These are phyloP conservation scores for Penicillium maclennaniae DNA, from an alignment of 495 filamentous ascomycete species.

Conservation along the genomic window DNA sequence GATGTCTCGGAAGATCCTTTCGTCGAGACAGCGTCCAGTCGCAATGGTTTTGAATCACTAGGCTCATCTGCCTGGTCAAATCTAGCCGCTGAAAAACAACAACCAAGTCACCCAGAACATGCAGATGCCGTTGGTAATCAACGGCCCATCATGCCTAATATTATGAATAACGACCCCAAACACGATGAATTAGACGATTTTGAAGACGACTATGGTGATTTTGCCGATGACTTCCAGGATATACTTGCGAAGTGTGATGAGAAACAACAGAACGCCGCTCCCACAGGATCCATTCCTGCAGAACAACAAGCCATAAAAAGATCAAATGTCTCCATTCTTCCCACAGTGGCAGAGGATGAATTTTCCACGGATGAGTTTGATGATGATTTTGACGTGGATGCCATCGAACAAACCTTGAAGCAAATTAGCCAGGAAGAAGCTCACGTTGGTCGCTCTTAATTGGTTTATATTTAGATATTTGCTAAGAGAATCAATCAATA, in stretches of 20 bases:
- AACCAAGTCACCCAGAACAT: constrained; percentile 4
- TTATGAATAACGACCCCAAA: constrained; percentile 49
- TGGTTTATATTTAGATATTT: constrained; percentile 31
- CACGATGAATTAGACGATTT: constrained; percentile 53
- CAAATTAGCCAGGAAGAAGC: constrained; percentile 30
- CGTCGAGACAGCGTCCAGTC: constrained; percentile 11
- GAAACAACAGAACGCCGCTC: constrained; percentile 52
- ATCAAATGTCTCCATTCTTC: background rate
- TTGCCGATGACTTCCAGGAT: constrained; percentile 39
- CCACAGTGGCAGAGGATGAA: background rate
- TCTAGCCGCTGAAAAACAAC: constrained; percentile 13
- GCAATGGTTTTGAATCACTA: constrained; percentile 14
- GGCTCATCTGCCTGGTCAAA: constrained; percentile 19
- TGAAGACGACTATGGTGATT: constrained; percentile 66
- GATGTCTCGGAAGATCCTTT: constrained; percentile 39
- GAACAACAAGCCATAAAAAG: constrained; percentile 4
- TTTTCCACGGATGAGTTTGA: constrained; percentile 44
- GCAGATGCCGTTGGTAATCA: constrained; percentile 2
- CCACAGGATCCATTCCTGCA: constrained; percentile 9
- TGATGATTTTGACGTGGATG: constrained; percentile 43
- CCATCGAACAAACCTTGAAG: constrained; percentile 41
- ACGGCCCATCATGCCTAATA: constrained; percentile 21
- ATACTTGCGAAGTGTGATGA: constrained; percentile 38
- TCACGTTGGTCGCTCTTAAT: constrained; percentile 45
- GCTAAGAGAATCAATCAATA: constrained; percentile 43